These are phyloP conservation scores for Penicillium sp. DNA, from an alignment of 2,329 filamentous ascomycete genomes.

Conservation along the genomic window DNA sequence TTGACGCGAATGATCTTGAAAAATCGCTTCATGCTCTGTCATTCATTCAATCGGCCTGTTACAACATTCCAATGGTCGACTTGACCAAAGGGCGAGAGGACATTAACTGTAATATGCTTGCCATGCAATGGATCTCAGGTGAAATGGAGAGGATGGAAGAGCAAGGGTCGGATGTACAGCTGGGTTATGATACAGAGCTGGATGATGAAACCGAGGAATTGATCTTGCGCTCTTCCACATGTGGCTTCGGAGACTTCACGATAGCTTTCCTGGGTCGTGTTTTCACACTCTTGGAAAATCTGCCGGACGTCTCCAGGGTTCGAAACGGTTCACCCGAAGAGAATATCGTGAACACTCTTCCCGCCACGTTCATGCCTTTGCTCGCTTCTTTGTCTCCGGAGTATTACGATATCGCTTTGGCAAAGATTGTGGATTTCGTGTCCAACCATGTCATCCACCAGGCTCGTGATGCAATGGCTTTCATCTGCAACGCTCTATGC, in stretches of 20 bases:
- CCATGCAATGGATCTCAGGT: constrained; percentile 88
- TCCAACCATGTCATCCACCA: constrained; percentile 95
- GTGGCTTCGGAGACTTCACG: constrained; percentile 89
- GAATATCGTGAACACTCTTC: constrained; percentile 92
- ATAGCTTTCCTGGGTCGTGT: constrained; percentile 88
- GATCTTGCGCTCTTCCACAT: constrained; percentile 89
- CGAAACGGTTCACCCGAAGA: constrained; percentile 92
- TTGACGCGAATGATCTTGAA: constrained; percentile 95
- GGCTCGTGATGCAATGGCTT: constrained; percentile 95
- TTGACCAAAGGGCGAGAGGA: constrained; percentile 67
- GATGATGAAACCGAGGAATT: constrained; percentile 81
- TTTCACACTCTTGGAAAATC: constrained; percentile 90
- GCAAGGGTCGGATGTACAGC: constrained; percentile 77
- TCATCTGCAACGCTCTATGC: constrained; percentile 93
- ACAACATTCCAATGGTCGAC: constrained; percentile 90
- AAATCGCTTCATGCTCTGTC: constrained; percentile 94
- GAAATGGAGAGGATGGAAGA: constrained; percentile 93
- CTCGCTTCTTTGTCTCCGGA: constrained; percentile 89
- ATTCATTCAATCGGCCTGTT: constrained; percentile 93
- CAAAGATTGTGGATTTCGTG: constrained; percentile 90
- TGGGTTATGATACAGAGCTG: constrained; percentile 80
- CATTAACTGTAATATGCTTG: constrained; percentile 70
- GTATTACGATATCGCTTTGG: constrained; percentile 84
- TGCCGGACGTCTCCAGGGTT: constrained; percentile 84
- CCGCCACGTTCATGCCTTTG: constrained; percentile 84